Evolutionary conservation across 768 basidiomycete genomes (phyloP), one percentile per base, ranked within the genome.

Genomic region (Candolleomyces efflorescens): DNA sequence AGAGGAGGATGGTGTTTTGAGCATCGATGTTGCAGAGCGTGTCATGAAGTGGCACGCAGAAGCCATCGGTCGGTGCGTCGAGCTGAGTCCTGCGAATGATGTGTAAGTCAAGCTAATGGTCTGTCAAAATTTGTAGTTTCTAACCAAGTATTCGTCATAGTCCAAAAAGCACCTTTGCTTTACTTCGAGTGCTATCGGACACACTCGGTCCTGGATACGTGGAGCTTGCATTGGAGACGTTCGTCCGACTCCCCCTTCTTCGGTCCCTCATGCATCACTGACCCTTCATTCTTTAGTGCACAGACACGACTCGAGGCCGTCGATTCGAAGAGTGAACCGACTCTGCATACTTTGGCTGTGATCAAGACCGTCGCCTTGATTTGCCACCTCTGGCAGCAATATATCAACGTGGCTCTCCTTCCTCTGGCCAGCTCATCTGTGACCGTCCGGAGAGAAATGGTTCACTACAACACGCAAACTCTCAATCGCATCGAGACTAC

Each of bases 41-140:
- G 94, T 98, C 86, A 75, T 98, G 15, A 92, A 86, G 69, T 98
- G 96, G 94, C 97, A 99, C 71, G 96, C 97, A 2, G 97, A 99
- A 69, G 92, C 94, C 4, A 87, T 97, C 26, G 96, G 97, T 3
- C 77, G 97, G 63, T 95, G 93, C 62, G 91, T 95, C 11, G 97
- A 98, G 71, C 75, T 99, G 48, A 94, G 87, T 66, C 72, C 86
- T 11, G 66, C 82, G 7, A 86, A 82, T 44, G 97, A 99, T 65
- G 85, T 95, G 94, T 97, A 66, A 73, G 92, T 78, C 7, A 26
- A 7, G 18, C n/a, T n/a, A n/a, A n/a, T 1, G 24, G 7, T 43
- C 58, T 26, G 22, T 11, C n/a, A 38, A 43, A 37, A 38, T 38
- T 37, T 15, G 20, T 22, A 44, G 18, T 45, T 13, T 24, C 54